These are phyloP conservation scores for Entonaema liquescens DNA, from an alignment of 495 filamentous ascomycete genomes.

Conservation along the genomic window DNA sequence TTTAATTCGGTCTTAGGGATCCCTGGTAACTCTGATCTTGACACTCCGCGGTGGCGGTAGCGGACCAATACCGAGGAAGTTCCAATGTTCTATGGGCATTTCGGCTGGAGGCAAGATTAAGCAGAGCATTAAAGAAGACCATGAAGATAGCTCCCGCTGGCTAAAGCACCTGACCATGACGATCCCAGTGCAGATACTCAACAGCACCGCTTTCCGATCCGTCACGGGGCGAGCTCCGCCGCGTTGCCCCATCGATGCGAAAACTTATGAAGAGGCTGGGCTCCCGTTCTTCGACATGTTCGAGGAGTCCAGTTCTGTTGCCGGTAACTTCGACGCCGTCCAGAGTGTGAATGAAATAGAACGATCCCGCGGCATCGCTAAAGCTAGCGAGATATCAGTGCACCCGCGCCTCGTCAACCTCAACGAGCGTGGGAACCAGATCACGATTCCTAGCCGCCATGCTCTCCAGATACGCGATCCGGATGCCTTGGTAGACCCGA, in stretches of 20 bases:
- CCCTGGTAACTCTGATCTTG: no score
- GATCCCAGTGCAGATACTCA: slow-evolving; percentile 57
- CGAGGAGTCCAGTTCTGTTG: slow-evolving; percentile 38
- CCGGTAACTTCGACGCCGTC: slow-evolving; percentile 27
- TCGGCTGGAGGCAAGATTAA: no score
- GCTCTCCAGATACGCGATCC: background rate
- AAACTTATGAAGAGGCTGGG: slow-evolving; percentile 44
- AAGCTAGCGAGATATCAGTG: slow-evolving; percentile 3
- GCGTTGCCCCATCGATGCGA: slow-evolving; percentile 46
- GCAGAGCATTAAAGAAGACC: no score
- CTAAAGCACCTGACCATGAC: no score
- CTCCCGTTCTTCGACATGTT: slow-evolving; percentile 52
- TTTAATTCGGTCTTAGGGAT: no score
- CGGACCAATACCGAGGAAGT: no score
- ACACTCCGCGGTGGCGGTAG: no score
- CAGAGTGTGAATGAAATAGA: slow-evolving; percentile 43
- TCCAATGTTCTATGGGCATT: no score
- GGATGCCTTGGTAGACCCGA: background rate
- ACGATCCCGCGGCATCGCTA: slow-evolving; percentile 5
- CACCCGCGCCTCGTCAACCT: slow-evolving; percentile 13
- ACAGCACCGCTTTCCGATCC: slow-evolving; percentile 42
- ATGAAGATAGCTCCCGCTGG: no score
- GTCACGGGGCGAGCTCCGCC: slow-evolving; percentile 50
- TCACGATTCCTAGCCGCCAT: slow-evolving; percentile 3
- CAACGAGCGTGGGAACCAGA: background rate